A percentile compares a stretch with the other conserved stretches of the same genome.
These are phyloP conservation scores for Xylariaceae sp. DNA, from an alignment of 2,329 filamentous ascomycete genomes.

Conservation along the genomic window DNA sequence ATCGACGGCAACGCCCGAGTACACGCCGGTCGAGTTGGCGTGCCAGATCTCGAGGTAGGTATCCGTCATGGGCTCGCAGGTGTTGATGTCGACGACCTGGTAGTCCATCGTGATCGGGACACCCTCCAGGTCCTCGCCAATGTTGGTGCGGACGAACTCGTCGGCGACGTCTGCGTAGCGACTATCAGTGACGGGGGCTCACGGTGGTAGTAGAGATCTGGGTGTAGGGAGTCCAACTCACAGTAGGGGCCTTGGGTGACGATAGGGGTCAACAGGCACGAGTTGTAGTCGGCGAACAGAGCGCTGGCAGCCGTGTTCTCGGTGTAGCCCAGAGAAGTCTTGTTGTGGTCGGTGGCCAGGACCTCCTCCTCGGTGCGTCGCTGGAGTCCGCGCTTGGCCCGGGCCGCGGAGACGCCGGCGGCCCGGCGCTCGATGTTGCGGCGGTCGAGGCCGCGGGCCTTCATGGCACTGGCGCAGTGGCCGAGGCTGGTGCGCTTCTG, in stretches of 20 bases:
- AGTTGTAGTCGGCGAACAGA: slow-evolving; percentile 38
- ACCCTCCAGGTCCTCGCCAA: slow-evolving; percentile 43
- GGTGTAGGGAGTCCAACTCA: too few species aligned
- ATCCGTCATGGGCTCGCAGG: slow-evolving; percentile 45
- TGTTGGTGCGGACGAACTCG: slow-evolving; percentile 44
- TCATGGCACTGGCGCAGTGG: slow-evolving; percentile 43
- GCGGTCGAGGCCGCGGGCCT: slow-evolving; percentile 42
- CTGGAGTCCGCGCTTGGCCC: slow-evolving; percentile 29
- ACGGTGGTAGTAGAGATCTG: too few species aligned
- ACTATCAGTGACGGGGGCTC: too few species aligned
- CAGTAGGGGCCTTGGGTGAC: slow-evolving; percentile 51
- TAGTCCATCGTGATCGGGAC: slow-evolving; percentile 46
- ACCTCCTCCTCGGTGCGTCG: slow-evolving; percentile 30
- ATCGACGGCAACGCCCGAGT: slow-evolving; percentile 4
- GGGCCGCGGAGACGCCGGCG: slow-evolving; percentile 35
- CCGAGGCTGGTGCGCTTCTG: slow-evolving; percentile 37
- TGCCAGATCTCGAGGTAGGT: slow-evolving; percentile 48
- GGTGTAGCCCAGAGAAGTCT: slow-evolving; percentile 29
- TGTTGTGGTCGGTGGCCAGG: slow-evolving; percentile 35
- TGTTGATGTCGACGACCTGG: slow-evolving; percentile 50
- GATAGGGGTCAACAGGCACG: slow-evolving; percentile 49
- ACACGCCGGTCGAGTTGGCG: slow-evolving; percentile 8
- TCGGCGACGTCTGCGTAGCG: slow-evolving; percentile 38
- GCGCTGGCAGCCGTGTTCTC: slow-evolving; percentile 27
- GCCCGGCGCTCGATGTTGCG: too few species aligned